phyloP scores from a whole-genome alignment of 176 grass and related monocot genomes.

The Melocanna baccifera region DNA sequence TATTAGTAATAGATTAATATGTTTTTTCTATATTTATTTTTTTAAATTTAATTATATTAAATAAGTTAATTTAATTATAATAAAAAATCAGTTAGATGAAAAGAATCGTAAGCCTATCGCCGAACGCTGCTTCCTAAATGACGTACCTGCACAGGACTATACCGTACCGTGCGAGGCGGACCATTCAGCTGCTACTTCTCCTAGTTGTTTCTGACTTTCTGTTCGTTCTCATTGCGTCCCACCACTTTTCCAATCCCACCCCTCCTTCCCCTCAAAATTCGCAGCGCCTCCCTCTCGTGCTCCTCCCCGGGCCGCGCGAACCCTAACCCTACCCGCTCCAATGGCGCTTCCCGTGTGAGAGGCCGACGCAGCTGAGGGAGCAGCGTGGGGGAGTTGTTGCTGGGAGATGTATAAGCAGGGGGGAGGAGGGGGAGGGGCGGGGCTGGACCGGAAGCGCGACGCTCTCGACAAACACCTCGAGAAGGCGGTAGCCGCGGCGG shows the following conservation, averaged over 20 bases:
- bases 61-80: too few relatives aligned
- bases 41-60: too few relatives aligned
- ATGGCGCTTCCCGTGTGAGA: slow-evolving; percentile 43
- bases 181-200: neutral
- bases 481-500: slow-evolving; percentile 34
- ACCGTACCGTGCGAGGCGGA: too few relatives aligned
- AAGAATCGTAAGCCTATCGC: too few relatives aligned
- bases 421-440: slow-evolving; percentile 21
- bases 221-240: neutral
- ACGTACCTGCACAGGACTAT: too few relatives aligned
- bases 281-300: neutral
- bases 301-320: neutral
- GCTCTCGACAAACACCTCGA: slow-evolving; percentile 70
- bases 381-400: too few relatives aligned
- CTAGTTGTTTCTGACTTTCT: neutral
- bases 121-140: too few relatives aligned
- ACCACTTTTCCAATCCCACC: slow-evolving; percentile 9
- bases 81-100: too few relatives aligned
- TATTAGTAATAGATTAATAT: too few relatives aligned
- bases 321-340: slow-evolving; percentile 43
- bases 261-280: slow-evolving; percentile 25
- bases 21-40: too few relatives aligned
- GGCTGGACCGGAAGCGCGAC: slow-evolving; percentile 63
- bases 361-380: neutral
- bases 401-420: slow-evolving; percentile 60